Base-by-base conservation (phyloP, 1,284 basidiomycete genomes). In the Laetiporus sulphureus region DNA sequence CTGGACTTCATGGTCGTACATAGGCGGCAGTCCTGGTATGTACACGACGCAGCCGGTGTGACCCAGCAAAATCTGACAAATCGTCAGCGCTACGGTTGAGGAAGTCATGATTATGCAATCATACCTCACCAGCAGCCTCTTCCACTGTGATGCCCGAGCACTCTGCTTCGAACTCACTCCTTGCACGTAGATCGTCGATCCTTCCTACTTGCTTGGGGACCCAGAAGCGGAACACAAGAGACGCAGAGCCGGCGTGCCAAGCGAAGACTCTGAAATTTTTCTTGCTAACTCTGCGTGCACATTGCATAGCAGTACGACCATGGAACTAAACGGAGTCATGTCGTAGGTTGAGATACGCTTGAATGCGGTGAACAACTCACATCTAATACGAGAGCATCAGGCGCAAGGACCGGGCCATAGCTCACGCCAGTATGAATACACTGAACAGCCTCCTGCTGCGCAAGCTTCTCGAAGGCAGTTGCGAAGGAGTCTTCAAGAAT, bases 1-100 rank as follows among this genome's bases (percentile, higher is more conserved):
- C 24, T 42, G 21, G 15, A 45, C 27, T 39, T 58, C 57, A 22
- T 52, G 45, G 38, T 57, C 52, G 39, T 54, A 56, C 49, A 57
- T 55, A 0, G 52, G 47, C 6, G 50, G 48, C 19, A 58, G 25
- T 2, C 50, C 52, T 0, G 53, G 54, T 19, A 57, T 32, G 3
- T 38, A 35, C 0, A 56, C 24, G 1, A 58, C 36, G 5, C 40
- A 27, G 4, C 46, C 53, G 5, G 36, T 38, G 15, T 37, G 23
- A 13, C 31, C 15, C 22, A 50, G 49, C 7, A 34, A 7, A 7
- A 47, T 11, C 52, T 51, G 24, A 5, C 5, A 15, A 24, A 32
- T 20, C 10, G 10, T 32, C 4, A 12, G 6, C 7, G 21, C 1
- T 21, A 18, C 19, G 22, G 11, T 19, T 2, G 16, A 2, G 6